Conservation (phyloP, 345 rosid species). For the Kernera saxatilis region DNA sequence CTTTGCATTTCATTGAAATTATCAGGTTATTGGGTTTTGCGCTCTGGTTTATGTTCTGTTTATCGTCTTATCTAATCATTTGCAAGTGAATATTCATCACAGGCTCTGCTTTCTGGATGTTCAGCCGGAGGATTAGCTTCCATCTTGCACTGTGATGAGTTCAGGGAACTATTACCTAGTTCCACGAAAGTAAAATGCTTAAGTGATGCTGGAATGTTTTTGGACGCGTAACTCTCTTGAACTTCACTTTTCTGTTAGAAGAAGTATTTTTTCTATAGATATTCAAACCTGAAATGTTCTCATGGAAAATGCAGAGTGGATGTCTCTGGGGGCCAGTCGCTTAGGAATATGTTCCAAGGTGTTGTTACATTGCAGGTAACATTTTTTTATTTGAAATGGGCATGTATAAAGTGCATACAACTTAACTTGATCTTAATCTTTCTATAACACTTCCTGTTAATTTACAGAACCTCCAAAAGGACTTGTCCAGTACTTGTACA, state of each 20-base stretch:
- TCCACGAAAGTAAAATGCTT: conserved; percentile 78
- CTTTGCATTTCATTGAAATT: background rate
- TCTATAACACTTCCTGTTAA: background rate
- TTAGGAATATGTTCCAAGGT: conserved; percentile 58
- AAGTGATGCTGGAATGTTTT: conserved; percentile 93
- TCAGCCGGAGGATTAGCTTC: conserved; percentile 95
- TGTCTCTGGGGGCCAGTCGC: conserved; percentile 73
- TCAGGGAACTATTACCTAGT: conserved; percentile 50
- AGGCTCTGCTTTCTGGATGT: conserved; percentile 97
- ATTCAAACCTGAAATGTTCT: conserved; percentile 1
- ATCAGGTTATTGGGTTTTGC: background rate
- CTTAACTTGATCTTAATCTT: background rate
- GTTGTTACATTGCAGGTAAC: conserved; percentile 83
- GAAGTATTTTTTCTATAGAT: background rate
- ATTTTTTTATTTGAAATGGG: background rate
- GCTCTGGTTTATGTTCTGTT: background rate
- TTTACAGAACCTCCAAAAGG: conserved; percentile 55
- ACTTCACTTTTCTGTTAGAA: background rate
- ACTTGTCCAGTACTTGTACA: conserved; percentile 65
- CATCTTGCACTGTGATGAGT: conserved; percentile 77
- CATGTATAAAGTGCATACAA: background rate
- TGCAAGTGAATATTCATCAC: conserved; percentile 11
- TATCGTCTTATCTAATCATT: background rate
- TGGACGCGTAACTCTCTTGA: conserved; percentile 54
- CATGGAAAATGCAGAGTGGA: conserved; percentile 48